A percentile compares a stretch with the other conserved stretches of the same genome.
These are phyloP conservation scores for Pelagophyceae sp. DNA, from an alignment of 352 stramenopile species.

Conservation along the genomic window DNA sequence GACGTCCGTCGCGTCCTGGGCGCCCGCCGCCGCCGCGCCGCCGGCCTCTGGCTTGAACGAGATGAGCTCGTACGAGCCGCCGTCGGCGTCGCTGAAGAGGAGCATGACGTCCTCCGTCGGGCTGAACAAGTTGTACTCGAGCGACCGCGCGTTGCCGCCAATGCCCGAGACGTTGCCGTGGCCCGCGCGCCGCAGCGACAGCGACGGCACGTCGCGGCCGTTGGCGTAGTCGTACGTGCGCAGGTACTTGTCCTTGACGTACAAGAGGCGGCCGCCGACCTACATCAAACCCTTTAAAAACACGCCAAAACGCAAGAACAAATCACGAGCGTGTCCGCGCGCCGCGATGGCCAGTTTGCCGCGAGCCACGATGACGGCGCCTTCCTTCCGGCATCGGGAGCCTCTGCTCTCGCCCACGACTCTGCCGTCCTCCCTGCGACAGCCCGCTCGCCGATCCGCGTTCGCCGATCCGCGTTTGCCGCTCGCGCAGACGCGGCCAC, in stretches of 20 bases:
- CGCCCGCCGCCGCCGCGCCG: background rate
- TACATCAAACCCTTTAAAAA: too few species aligned
- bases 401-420: too few species aligned
- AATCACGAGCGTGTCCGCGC: too few species aligned
- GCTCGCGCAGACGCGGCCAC: too few species aligned
- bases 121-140: slow-evolving; percentile 94
- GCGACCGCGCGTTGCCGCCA: slow-evolving; percentile 78
- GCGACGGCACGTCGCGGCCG: slow-evolving; percentile 63
- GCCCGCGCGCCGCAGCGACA: slow-evolving; percentile 62
- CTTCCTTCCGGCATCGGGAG: too few species aligned
- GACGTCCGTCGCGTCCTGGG: slow-evolving; percentile 65
- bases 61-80: slow-evolving; percentile 93
- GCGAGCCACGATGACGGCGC: too few species aligned
- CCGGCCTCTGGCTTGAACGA: slow-evolving; percentile 79
- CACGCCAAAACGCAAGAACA: too few species aligned
- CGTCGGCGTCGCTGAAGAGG: slow-evolving; percentile 86
- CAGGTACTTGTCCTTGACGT: slow-evolving; percentile 94
- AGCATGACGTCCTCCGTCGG: slow-evolving; percentile 83
- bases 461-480: too few species aligned
- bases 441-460: too few species aligned
- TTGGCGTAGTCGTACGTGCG: slow-evolving; percentile 84
- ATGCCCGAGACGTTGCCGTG: slow-evolving; percentile 73
- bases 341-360: too few species aligned
- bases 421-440: too few species aligned
- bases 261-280: slow-evolving; percentile 73